Conservation (phyloP, 768 basidiomycete species). For the Leucocoprinus sp. region DNA sequence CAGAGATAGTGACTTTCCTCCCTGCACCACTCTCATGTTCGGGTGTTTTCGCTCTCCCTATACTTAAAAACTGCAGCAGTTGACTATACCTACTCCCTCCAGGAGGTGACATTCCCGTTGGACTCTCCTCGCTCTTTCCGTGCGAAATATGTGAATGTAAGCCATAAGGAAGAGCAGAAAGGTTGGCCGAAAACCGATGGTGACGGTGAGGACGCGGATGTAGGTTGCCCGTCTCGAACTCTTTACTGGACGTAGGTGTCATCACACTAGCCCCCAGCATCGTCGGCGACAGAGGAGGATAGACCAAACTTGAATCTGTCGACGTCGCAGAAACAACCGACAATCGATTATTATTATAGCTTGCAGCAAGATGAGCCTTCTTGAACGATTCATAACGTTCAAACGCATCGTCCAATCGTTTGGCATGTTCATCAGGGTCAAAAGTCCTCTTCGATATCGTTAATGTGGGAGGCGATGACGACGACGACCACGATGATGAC, state of each 20-base stretch:
- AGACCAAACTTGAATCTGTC: conserved; percentile 17
- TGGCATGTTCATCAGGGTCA: conserved; percentile 29
- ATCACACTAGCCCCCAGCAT: conserved; percentile 21
- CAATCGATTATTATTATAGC: conserved; percentile 34
- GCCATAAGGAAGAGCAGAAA: conserved; percentile 12
- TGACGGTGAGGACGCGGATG: background rate
- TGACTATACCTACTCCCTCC: conserved; percentile 31
- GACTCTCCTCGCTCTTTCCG: conserved; percentile 4
- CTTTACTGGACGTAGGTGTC: conserved; percentile 13
- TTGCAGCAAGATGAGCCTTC: conserved; percentile 32
- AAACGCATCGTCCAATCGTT: conserved; percentile 73
- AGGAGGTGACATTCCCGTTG: conserved; percentile 2
- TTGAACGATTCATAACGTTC: conserved; percentile 84
- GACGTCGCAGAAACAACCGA: conserved; percentile 51
- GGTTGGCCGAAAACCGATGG: background rate
- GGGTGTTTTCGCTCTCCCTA: conserved; percentile 41
- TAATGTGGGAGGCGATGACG: conserved; percentile 10
- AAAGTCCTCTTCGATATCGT: conserved; percentile 19
- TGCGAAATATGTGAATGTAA: background rate
- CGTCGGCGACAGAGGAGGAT: conserved; percentile 32
- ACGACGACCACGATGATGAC: background rate
- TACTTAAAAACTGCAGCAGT: conserved; percentile 57
- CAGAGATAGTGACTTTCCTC: conserved; percentile 55
- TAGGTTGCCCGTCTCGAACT: background rate
- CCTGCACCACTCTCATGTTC: conserved; percentile 16